Evolutionary conservation across 2,329 filamentous ascomycete genomes (phyloP), one percentile per base, ranked within the genome.

Genomic region (Botrytis cinerea): DNA sequence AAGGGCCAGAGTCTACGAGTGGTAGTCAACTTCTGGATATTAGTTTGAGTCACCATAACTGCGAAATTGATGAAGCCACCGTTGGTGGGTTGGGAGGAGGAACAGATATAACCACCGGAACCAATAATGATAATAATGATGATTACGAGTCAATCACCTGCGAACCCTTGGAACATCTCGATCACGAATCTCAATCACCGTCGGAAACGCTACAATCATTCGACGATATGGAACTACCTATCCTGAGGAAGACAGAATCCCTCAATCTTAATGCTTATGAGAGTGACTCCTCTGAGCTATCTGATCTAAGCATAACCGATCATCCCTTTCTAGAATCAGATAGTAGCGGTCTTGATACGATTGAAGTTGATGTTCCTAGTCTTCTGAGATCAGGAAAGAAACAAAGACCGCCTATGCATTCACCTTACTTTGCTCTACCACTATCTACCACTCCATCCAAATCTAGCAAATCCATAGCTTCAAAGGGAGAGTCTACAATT

Each of bases 21-120:
- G 81, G 79, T 80, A 73, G 75, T 76, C 69, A 66, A 61, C 60
- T 76, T 80, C 80, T 82, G 80, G 79, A 77, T 75, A 72, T 67
- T 70, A 63, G 66, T 69, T 69, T 18, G 48, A 57, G 46, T 59
- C 66, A 43, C 72, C 45, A 48, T 46, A 43, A 22, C 38, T 16
- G 16, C 46, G 70, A 67, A 20, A 40, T 54, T 25, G 28, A 51
- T 67, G 28, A 48, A 25, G 12, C 22, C 46, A 14, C 35, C 9
- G 40, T 35, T 45, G 32, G 16, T 67, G 28, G 48, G 32, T 45
- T 22, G 25, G 70, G 43, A 46, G 72, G 43, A 35, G 72, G 43
- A 66, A 57, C 25, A 32, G 48, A 28, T 6, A 43, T 16, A 10
- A 57, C 35, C 14, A 18, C 73, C 35, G 61, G 66, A 71, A 66